A percentile compares a stretch with the other conserved stretches of the same genome.
Evolutionary conservation across 305 asterid species (phyloP).

Genomic region (Ajuga reptans): DNA sequence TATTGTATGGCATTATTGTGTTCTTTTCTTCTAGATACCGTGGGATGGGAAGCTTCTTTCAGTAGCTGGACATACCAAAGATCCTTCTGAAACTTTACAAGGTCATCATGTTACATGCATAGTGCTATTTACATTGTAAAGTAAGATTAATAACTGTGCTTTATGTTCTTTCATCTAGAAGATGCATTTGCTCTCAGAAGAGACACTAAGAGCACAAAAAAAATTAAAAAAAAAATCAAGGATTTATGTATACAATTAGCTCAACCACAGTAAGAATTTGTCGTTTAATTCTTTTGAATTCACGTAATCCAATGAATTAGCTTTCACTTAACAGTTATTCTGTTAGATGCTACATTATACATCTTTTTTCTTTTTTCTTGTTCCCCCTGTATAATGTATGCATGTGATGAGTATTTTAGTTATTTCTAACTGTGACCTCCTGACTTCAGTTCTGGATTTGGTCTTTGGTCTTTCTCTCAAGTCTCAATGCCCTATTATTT

Average conservation of each 20-base stretch:
- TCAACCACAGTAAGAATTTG: neutral
- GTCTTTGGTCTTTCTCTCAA: slow-evolving; percentile 26
- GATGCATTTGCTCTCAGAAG: slow-evolving; percentile 9
- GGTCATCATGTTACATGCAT: slow-evolving; percentile 38
- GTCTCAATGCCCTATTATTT: slow-evolving; percentile 22
- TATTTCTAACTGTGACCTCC: slow-evolving; percentile 13
- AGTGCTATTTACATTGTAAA: slow-evolving; percentile 16
- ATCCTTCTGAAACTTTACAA: slow-evolving; percentile 75
- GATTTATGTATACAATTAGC: neutral
- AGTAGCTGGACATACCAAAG: slow-evolving; percentile 86
- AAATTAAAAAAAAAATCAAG: neutral
- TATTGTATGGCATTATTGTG: slow-evolving; percentile 21
- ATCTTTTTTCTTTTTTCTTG: neutral
- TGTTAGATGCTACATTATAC: neutral
- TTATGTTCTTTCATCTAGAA: slow-evolving; percentile 8
- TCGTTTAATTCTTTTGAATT: neutral
- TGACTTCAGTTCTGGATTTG: slow-evolving; percentile 14
- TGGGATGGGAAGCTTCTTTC: slow-evolving; percentile 95
- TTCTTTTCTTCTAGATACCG: slow-evolving; percentile 50
- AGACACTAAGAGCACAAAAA: slow-evolving; percentile 1
- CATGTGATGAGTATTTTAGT: neutral
- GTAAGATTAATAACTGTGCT: slow-evolving; percentile 11
- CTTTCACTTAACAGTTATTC: neutral
- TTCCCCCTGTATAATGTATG: neutral
- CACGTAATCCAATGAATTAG: slow-evolving; percentile 5